Evolutionary conservation across 2,329 filamentous ascomycete species (phyloP), one percentile per base, ranked within the genome.

Genomic region (Aspergillus hortae): DNA sequence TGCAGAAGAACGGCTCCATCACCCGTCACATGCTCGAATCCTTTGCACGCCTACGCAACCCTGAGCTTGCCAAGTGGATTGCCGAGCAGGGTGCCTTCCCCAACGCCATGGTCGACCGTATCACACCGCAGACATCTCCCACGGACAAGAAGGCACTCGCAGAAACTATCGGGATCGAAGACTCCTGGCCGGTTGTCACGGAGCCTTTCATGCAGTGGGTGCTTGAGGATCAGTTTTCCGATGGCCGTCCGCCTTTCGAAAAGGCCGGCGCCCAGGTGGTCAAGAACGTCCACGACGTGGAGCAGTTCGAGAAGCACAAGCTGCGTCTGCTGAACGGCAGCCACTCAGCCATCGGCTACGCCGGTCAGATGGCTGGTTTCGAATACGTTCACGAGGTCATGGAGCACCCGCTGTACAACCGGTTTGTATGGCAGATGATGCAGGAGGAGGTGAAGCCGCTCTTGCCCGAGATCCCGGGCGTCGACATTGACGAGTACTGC

Each of bases 151-250:
- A 56, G 43, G 66, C 69, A 6, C 73, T 80, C 11, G 72, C 75
- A 0, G 65, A 74, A 6, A 56, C 65, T 32, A 79, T 80, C 48
- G 75, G 71, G 52, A 74, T 81, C 45, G 68, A 78, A 58, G 78
- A 81, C 57, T 62, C 68, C 4, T 81, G 78, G 78, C 78, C 78
- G 0, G 78, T 81, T 5, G 78, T 80, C 17, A 80, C 78, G 0
- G 78, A 81, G 71, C 78, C 78, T 36, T 81, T 81, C 53, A 80
- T 76, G 73, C 78, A 81, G 67, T 80, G 78, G 78, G 78, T 81
- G 1, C 69, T 81, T 46, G 78, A 81, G 66, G 78, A 81, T 67
- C 68, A 75, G 52, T 81, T 81, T 64, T 68, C 60, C 54, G 72
- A 80, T 52, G 78, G 77, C 35, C 78, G 78, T 42, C 78, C 78